Percentiles rank a stretch among this genome's conserved stretches.
Evolutionary conservation across 2,329 filamentous ascomycete species (phyloP).

Genomic region (Waltergamsia citrina): DNA sequence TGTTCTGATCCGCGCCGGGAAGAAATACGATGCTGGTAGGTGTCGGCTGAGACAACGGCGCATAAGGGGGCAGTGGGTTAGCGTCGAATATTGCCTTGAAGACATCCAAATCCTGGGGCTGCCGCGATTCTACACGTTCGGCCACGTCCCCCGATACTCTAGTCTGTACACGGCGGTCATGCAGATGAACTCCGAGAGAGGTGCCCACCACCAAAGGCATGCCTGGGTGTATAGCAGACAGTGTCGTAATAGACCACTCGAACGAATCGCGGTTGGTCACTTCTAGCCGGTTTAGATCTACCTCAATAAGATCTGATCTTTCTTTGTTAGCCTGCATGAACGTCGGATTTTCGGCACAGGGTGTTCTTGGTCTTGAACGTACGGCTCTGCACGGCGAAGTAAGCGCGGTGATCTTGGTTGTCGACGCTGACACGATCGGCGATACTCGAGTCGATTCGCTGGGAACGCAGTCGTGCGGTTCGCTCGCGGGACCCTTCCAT

Average conservation of each 20-base stretch:
- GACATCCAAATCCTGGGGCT: constrained; percentile 15
- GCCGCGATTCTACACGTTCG: constrained; percentile 23
- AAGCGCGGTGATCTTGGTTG: constrained; percentile 55
- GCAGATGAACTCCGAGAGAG: constrained; percentile 68
- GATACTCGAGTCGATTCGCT: constrained; percentile 61
- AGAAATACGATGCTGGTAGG: constrained; percentile 78
- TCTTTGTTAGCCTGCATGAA: too few species aligned
- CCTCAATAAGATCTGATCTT: constrained; percentile 62
- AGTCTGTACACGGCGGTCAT: constrained; percentile 56
- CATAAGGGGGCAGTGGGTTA: constrained; percentile 48
- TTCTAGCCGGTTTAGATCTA: constrained; percentile 67
- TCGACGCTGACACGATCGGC: constrained; percentile 81
- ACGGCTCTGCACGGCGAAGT: constrained; percentile 70
- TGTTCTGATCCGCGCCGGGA: constrained; percentile 40
- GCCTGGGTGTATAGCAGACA: constrained; percentile 59
- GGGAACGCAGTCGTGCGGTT: constrained; percentile 34
- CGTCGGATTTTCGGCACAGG: too few species aligned
- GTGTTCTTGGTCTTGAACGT: constrained; percentile 23
- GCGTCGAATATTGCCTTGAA: constrained; percentile 37
- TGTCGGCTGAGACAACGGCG: constrained; percentile 68
- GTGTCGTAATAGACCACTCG: constrained; percentile 72
- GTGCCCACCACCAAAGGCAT: constrained; percentile 79
- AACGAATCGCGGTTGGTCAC: constrained; percentile 63
- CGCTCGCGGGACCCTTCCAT: constrained; percentile 36
- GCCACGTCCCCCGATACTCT: constrained; percentile 18